phyloP scores from a whole-genome alignment of 441 rosid genomes.

The Eugenia klotzschiana region DNA sequence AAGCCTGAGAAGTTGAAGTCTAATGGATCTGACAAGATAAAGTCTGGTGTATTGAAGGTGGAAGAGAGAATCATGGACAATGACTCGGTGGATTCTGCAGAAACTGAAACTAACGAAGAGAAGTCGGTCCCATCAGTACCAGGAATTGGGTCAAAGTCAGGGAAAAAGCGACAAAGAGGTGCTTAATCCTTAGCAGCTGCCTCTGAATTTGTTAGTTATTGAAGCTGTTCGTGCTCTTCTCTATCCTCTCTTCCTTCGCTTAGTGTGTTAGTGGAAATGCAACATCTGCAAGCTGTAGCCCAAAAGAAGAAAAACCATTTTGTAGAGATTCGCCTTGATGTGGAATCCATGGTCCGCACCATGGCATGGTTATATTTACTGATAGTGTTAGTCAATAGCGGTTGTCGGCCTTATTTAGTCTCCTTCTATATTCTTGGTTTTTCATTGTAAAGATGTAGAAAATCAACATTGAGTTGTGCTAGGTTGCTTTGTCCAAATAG shows the following conservation, averaged over 20 bases:
- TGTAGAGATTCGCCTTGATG: not conserved
- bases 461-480: not conserved
- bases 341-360: not conserved
- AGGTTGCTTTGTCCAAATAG: not conserved
- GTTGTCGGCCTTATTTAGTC: not conserved
- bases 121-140: constrained; percentile 31
- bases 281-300: not conserved
- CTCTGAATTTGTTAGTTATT: not conserved
- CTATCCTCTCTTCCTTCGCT: not conserved
- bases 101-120: constrained; percentile 26
- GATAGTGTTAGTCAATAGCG: not conserved
- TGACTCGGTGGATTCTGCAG: constrained; percentile 32
- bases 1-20: constrained; percentile 15
- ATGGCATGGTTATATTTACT: not conserved
- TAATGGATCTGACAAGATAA: constrained; percentile 34
- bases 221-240: not conserved
- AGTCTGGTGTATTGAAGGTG: constrained; percentile 38
- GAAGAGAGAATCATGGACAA: constrained; percentile 33
- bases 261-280: not conserved
- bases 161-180: constrained; percentile 56
- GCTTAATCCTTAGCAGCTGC: not conserved
- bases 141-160: constrained; percentile 38
- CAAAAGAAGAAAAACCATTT: not conserved
- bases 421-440: not conserved
- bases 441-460: not conserved